Conservation (phyloP, 2,329 filamentous ascomycete genomes). For the Sclerotinia minor region DNA sequence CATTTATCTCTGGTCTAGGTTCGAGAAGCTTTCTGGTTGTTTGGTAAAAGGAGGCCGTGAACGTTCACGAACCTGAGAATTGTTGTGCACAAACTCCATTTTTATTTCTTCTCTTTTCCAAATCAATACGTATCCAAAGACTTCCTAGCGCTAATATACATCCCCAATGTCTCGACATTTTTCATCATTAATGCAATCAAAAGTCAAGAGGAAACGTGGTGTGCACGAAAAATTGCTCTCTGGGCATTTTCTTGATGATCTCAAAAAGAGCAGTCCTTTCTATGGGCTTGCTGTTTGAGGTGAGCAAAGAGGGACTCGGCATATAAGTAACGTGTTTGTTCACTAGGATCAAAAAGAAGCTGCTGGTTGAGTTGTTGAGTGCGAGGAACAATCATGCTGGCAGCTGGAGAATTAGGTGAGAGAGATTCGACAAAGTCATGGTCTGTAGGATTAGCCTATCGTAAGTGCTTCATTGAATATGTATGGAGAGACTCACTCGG, state of each 20-base stretch:
- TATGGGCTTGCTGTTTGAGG: constrained; percentile 76
- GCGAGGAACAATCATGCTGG: constrained; percentile 73
- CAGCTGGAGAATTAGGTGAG: constrained; percentile 72
- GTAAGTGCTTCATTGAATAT: neutral
- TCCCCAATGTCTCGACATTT: constrained; percentile 71
- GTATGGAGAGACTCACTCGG: neutral
- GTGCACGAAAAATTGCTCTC: constrained; percentile 80
- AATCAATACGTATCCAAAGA: constrained; percentile 51
- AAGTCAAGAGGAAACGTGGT: constrained; percentile 83
- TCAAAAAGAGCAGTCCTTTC: constrained; percentile 79
- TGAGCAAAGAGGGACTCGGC: constrained; percentile 90
- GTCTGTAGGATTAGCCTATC: constrained; percentile 47
- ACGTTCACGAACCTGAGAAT: neutral
- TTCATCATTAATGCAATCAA: constrained; percentile 72
- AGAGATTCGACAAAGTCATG: constrained; percentile 68
- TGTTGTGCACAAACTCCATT: neutral
- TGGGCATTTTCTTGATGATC: constrained; percentile 81
- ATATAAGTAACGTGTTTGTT: constrained; percentile 51
- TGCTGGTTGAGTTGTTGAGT: constrained; percentile 72
- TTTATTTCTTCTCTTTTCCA: neutral
- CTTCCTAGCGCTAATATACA: constrained; percentile 63
- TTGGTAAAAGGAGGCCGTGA: no score
- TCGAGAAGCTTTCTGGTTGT: no score
- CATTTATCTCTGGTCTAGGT: neutral
- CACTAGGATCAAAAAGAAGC: constrained; percentile 62